Evolutionary conservation across 768 basidiomycete species (phyloP), one percentile per base, ranked within the genome.

Genomic region (Myochromella boudieri): DNA sequence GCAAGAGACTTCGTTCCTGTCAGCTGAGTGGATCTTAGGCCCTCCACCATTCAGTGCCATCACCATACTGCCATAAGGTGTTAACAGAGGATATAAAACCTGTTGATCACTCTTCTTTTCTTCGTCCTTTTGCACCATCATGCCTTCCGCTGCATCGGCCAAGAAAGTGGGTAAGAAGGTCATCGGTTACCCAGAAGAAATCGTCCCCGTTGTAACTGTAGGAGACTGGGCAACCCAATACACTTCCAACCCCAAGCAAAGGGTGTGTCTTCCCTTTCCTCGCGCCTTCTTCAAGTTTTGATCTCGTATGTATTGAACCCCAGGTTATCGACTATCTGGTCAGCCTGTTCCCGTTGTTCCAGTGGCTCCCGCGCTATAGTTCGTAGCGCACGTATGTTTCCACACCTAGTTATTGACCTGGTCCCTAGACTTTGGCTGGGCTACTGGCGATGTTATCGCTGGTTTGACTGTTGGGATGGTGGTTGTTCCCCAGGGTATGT

Each of bases 381-480:
- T 44, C 54, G 83, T 70, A 15, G n/a, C 17, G 34, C 10, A 32
- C 40, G 18, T 26, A 1, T 45, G 7, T 41, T 21, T 37, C 20
- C 42, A 20, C 36, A 28, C 32, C 18, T 34, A 51, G 26, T 42
- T 32, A 36, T 29, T 45, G 18, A 40, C 36, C 21, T 14, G 46
- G 21, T 27, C 44, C 22, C 26, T 46, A 89, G 87, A 90, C 62
- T 41, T 81, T 27, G 85, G 82, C 25, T 95, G 93, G 93, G 63
- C 91, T 9, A 75, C 80, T 17, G 91, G 93, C 20, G 94, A 97
- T 67, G 57, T 95, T 15, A 83, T 97, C 58, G 92, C 94, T 50
- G 93, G 87, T 44, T 64, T 98, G 31, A 97, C 95, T 0, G 92
- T 98, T 52, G 95, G 95, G 21, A 85, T 97, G 58, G 95, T 99